A percentile compares a stretch with the other conserved stretches of the same genome.
phyloP scores from a whole-genome alignment of 2,329 filamentous ascomycete species.

The Pyrenophora tritici-repentis region DNA sequence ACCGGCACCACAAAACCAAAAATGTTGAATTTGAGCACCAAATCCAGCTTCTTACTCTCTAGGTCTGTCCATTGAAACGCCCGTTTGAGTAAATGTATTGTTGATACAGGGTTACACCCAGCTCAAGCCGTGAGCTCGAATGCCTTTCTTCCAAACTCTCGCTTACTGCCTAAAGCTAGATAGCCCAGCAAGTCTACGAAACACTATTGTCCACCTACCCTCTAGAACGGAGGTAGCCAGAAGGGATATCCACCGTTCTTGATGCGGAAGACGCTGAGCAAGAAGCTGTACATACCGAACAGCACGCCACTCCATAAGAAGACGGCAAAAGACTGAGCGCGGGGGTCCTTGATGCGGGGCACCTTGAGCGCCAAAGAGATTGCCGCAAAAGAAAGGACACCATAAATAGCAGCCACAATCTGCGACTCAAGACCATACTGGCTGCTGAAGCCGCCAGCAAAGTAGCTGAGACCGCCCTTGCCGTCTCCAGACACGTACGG shows the following conservation, averaged over 20 bases:
- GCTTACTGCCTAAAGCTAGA: too few relatives aligned
- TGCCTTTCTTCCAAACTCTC: too few relatives aligned
- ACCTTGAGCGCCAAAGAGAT: conserved; percentile 93
- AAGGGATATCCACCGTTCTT: conserved; percentile 98
- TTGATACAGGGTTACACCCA: not conserved
- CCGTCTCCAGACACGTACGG: conserved; percentile 89
- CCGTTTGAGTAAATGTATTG: not conserved
- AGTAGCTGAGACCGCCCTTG: conserved; percentile 84
- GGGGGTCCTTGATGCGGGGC: conserved; percentile 79
- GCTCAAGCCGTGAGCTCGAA: too few relatives aligned
- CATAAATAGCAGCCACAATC: conserved; percentile 86
- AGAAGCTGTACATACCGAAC: conserved; percentile 87
- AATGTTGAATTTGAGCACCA: not conserved
- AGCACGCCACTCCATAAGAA: conserved; percentile 78
- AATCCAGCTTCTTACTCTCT: not conserved
- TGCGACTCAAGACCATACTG: conserved; percentile 95
- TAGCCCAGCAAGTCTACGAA: too few relatives aligned
- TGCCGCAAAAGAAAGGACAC: conserved; percentile 82
- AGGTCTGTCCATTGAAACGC: too few relatives aligned
- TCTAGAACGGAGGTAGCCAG: conserved; percentile 83
- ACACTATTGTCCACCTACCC: not conserved
- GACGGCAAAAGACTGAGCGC: conserved; percentile 79
- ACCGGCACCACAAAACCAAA: too few relatives aligned
- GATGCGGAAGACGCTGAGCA: conserved; percentile 88
- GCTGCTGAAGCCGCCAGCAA: conserved; percentile 88